Base-by-base conservation (phyloP, 441 rosid genomes). In the Brassica balearica region DNA sequence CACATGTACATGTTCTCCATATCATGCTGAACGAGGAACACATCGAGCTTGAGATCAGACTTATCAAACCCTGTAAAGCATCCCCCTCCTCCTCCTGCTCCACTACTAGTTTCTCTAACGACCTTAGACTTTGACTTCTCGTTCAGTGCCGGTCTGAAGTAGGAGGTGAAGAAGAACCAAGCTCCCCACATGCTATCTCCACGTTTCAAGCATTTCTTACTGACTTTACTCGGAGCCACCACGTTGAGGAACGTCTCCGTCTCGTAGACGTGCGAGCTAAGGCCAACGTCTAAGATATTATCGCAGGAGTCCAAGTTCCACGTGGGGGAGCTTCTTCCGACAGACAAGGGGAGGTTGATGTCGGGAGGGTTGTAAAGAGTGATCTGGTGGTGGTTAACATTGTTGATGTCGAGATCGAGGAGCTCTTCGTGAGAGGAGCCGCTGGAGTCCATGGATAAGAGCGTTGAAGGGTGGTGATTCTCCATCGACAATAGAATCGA, bases 1-100 rank as follows among this genome's bases (percentile, higher is more conserved):
- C 95, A 90, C 95, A 90, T 90, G 71, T 90, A 90, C 84, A 88
- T 87, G 67, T 90, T 90, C 83, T 90, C 95, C 95, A 90, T 90
- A 71, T 90, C 95, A 7, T 90, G 92, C 79, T 90, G 95, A 80
- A 90, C 95, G 85, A 90, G 82, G 66, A 90, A 90, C 38, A 85
- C 86, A 74, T 88, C 90, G 0, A 87, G 88, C 83, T 88, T 84
- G 63, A 90, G 84, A 82, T 90, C 95, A 4, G 90, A 80, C 55
- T 88, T 90, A 74, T 90, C 92, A 46, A 86, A 87, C 29, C 91
- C 90, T 0, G 90, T 80, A 74, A 74, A 79, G 15, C 74, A 68
- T 8, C 71, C 77, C 46, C 74, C 73, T 29, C 73, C 78, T 4
- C 77, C 73, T 25, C 27, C 27, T 25, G 27, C 27, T 11, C 84